Conservation (phyloP, 1,139 yeast genomes). For the Pichia inconspicua region DNA sequence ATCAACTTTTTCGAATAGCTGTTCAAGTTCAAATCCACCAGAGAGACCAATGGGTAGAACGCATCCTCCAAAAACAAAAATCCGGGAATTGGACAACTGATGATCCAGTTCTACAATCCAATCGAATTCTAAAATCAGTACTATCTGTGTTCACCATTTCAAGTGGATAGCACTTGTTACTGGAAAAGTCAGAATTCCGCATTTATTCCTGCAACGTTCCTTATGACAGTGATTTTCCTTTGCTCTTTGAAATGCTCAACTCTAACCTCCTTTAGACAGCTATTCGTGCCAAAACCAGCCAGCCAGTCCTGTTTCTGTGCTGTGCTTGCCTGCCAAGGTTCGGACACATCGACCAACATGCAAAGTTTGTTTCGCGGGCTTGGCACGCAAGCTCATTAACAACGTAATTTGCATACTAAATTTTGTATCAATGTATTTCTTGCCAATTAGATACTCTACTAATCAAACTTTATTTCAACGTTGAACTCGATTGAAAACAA, state of each 20-base stretch:
- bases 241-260: not conserved
- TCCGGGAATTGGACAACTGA: constrained; percentile 51
- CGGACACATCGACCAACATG: too few species aligned
- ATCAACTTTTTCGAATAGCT: constrained; percentile 16
- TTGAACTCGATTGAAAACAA: too few species aligned
- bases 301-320: too few species aligned
- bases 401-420: too few species aligned
- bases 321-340: too few species aligned
- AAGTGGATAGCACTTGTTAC: constrained; percentile 42
- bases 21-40: constrained; percentile 15
- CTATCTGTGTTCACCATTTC: constrained; percentile 39
- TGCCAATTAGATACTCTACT: too few species aligned
- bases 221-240: not conserved
- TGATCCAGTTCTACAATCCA: constrained; percentile 61
- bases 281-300: too few species aligned
- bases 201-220: constrained; percentile 20
- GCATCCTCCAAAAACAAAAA: constrained; percentile 64
- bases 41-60: constrained; percentile 38
- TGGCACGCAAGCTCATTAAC: too few species aligned
- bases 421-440: too few species aligned
- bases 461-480: too few species aligned
- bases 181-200: constrained; percentile 42
- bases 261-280: too few species aligned
- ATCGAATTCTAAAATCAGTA: constrained; percentile 38
- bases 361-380: too few species aligned